phyloP scores from a whole-genome alignment of 179 eudicot genomes.

The Heliamphora pulchella region DNA sequence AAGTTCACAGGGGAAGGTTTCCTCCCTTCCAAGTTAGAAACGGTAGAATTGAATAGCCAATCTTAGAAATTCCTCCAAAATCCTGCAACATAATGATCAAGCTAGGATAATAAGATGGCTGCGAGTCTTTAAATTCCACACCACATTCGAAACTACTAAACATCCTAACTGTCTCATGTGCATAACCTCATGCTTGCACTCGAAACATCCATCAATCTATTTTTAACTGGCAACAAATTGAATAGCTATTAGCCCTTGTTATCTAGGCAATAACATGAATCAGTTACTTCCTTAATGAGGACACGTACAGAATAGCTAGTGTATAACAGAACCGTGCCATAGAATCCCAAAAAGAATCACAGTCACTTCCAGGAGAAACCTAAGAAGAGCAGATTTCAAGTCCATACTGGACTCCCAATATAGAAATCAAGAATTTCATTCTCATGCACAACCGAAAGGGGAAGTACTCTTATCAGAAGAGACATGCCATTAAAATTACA shows the following conservation, averaged over 20 bases:
- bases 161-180: background rate
- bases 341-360: background rate
- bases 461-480: background rate
- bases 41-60: background rate
- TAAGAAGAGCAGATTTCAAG: background rate
- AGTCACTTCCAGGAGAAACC: background rate
- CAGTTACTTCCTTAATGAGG: background rate
- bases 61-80: background rate
- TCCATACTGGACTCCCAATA: background rate
- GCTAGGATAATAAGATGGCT: background rate
- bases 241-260: background rate
- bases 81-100: background rate
- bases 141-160: background rate
- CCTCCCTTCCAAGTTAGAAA: background rate
- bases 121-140: background rate
- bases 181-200: background rate
- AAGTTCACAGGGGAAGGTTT: background rate
- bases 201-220: background rate
- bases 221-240: background rate
- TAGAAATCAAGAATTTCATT: background rate
- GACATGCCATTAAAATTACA: background rate
- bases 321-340: background rate
- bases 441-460: background rate
- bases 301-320: constrained; percentile 1
- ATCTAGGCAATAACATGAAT: no score